Base-by-base conservation (phyloP, 352 stramenopile species). In the Phytophthora pisi region DNA sequence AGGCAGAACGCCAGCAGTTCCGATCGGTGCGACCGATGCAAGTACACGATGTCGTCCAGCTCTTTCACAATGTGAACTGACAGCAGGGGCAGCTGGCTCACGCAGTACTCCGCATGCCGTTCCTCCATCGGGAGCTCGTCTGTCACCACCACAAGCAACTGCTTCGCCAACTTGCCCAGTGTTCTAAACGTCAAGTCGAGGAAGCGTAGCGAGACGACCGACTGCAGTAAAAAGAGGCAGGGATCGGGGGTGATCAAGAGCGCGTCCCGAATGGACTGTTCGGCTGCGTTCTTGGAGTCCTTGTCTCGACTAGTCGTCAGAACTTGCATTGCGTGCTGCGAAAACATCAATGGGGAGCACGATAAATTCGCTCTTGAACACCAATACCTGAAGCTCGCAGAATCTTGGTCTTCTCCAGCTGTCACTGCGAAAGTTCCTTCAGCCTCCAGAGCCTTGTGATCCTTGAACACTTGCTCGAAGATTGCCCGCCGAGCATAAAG, bases 51-150 rank as follows among this genome's bases (percentile, higher is more conserved):
- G 30, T 88, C 80, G 68, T 93, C 82, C 4, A 93, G 52, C 53
- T 93, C 82, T 40, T 90, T 89, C 30, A 92, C 78, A 53, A 92
- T 82, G 49, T 92, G 81, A 26, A 92, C 70, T 0, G 84, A 88
- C 51, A 91, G 63, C n/a, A 75, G 30, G 3, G 70, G 68, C 6
- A 92, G 69, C 36, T 90, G 82, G 9, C 50, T 70, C 16, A 92
- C 65, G 51, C 85, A 93, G 57, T 81, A 90, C 47, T 79, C 68
- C 5, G 70, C 64, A 55, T 93, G 85, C 2, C 79, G 70, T 40
- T 72, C 26, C 42, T 83, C 54, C 54, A 88, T 74, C 16, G 51
- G 30, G 20, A 79, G 15, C 3, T 77, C 57, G 0, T 72, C 61
- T n/a, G 63, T 71, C 26, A 91, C 67, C 28, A 91, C 72, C 9